Evolutionary conservation across 2,329 filamentous ascomycete genomes (phyloP).

Genomic region (Paecilomyces formosus): DNA sequence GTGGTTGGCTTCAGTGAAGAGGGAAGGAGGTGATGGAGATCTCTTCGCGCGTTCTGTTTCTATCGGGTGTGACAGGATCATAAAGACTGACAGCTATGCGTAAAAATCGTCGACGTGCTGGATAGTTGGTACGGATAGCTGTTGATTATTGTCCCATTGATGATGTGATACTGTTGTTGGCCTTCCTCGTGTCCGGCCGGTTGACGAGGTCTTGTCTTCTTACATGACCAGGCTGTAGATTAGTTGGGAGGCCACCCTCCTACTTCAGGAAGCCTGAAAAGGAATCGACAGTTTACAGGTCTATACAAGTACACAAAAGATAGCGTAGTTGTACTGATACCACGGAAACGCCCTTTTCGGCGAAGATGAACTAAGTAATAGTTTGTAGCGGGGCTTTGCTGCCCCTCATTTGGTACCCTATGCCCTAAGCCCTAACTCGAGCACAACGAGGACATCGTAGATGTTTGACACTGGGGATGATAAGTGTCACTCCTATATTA

Average conservation of each 20-base stretch:
- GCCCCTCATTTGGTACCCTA: slow-evolving; percentile 24
- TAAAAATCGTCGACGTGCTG: neutral
- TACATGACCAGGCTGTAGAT: neutral
- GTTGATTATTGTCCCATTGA: neutral
- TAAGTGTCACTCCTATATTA: neutral
- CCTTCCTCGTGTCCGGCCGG: neutral
- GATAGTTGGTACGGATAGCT: neutral
- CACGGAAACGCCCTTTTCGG: slow-evolving; percentile 5
- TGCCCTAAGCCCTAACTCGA: slow-evolving; percentile 22
- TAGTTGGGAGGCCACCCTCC: neutral
- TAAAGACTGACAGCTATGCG: neutral
- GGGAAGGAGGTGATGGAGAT: slow-evolving; percentile 8
- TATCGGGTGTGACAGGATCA: neutral
- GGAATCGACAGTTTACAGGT: neutral
- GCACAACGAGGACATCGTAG: neutral
- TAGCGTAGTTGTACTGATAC: neutral
- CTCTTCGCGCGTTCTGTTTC: neutral
- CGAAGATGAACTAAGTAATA: neutral
- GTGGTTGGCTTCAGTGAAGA: slow-evolving; percentile 17
- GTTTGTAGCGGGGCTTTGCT: slow-evolving; percentile 8
- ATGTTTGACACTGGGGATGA: no score
- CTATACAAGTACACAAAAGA: neutral
- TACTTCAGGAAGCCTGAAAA: neutral
- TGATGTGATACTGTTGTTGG: neutral
- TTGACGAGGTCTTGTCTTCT: neutral